These are phyloP conservation scores for Globisporangium mamillatum DNA, from an alignment of 352 stramenopile species.

Conservation along the genomic window DNA sequence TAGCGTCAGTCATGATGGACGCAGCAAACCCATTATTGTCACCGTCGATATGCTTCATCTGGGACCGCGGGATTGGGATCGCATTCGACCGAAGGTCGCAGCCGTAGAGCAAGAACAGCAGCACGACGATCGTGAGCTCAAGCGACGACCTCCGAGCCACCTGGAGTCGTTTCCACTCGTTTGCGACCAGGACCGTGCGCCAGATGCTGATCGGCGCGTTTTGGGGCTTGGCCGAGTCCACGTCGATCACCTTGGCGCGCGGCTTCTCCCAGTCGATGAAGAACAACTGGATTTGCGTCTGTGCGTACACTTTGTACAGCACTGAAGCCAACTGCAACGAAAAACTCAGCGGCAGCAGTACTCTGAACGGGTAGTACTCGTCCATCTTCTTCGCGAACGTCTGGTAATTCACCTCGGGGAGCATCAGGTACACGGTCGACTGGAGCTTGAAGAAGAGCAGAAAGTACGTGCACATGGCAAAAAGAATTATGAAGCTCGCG, in stretches of 20 bases:
- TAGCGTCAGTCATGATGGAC: conserved; percentile 23
- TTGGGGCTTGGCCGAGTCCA: conserved; percentile 41
- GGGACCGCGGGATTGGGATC: conserved; percentile 48
- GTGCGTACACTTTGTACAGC: conserved; percentile 63
- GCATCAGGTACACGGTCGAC: conserved; percentile 80
- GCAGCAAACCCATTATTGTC: conserved; percentile 38
- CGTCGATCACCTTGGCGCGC: conserved; percentile 56
- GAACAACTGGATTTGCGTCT: conserved; percentile 85
- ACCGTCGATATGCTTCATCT: conserved; percentile 47
- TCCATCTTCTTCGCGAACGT: conserved; percentile 47
- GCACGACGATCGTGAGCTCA: conserved; percentile 72
- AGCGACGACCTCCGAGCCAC: conserved; percentile 77
- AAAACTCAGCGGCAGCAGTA: conserved; percentile 81
- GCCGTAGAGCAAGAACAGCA: conserved; percentile 89
- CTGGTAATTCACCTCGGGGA: conserved; percentile 68
- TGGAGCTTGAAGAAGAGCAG: conserved; percentile 95
- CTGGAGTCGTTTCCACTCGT: conserved; percentile 93
- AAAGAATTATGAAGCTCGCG: conserved; percentile 55
- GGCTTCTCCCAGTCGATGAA: conserved; percentile 95
- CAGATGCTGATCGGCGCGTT: conserved; percentile 86
- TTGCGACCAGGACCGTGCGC: conserved; percentile 93
- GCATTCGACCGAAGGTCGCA: conserved; percentile 47
- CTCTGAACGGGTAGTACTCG: conserved; percentile 87
- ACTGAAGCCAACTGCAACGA: conserved; percentile 80
- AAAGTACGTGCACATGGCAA: conserved; percentile 84